A percentile compares a stretch with the other conserved stretches of the same genome.
Evolutionary conservation across 768 basidiomycete species (phyloP).

Genomic region (Pisolithus tinctorius): DNA sequence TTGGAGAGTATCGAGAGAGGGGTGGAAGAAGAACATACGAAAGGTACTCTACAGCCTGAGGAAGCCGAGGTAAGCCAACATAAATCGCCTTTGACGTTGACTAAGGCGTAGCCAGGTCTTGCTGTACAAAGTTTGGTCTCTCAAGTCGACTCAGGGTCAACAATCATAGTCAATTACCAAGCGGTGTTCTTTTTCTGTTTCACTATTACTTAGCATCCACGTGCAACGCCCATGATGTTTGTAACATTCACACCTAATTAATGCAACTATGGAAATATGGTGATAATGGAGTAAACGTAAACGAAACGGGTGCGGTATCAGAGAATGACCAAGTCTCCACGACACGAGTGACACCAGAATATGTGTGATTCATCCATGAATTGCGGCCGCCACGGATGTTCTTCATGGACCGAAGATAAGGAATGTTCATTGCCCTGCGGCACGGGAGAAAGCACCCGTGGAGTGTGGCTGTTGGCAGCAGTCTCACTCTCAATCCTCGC

Average conservation of each 20-base stretch:
- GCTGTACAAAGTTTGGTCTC: slow-evolving; percentile 25
- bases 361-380: slow-evolving; percentile 86
- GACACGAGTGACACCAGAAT: slow-evolving; percentile 84
- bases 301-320: slow-evolving; percentile 13
- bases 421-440: slow-evolving; percentile 23
- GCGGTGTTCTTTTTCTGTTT: slow-evolving; percentile 4
- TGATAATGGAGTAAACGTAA: not conserved
- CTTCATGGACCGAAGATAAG: slow-evolving; percentile 1
- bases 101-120: slow-evolving; percentile 40
- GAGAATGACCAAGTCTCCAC: slow-evolving; percentile 74
- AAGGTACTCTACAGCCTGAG: slow-evolving; percentile 57
- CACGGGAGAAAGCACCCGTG: slow-evolving; percentile 51
- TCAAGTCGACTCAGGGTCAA: slow-evolving; percentile 19
- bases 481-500: slow-evolving; percentile 83
- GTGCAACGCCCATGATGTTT: slow-evolving; percentile 6
- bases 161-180: slow-evolving; percentile 3
- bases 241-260: slow-evolving; percentile 15
- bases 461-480: slow-evolving; percentile 36
- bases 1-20: slow-evolving; percentile 76
- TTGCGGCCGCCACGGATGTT: slow-evolving; percentile 43
- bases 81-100: not conserved
- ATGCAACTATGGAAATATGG: slow-evolving; percentile 10
- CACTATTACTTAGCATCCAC: slow-evolving; percentile 4
- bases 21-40: slow-evolving; percentile 60
- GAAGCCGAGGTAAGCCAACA: slow-evolving; percentile 59